Evolutionary conservation across 164 flowering plant genomes (phyloP), one percentile per base, ranked within the genome.

Genomic region (Paratinospora sagittata): DNA sequence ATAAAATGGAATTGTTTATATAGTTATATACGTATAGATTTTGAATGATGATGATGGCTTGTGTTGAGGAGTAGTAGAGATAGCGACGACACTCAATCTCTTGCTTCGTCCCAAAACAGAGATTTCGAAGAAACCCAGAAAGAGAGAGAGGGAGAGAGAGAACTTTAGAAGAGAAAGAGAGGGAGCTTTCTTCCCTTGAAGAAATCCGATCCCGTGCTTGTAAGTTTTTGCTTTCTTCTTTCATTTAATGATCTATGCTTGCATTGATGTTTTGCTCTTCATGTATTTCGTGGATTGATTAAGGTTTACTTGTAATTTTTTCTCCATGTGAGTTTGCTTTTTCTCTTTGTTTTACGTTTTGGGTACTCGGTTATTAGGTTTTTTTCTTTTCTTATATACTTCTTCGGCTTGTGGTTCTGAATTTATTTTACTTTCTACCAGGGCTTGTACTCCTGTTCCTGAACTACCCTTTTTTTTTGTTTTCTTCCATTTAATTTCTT

Each of bases 141-240:
- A 72, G 64, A 67, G 68, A 57, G n/a, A n/a, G n/a, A n/a, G n/a
- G n/a, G n/a, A n/a, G n/a, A n/a, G n/a, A n/a, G n/a, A n/a, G n/a
- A n/a, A n/a, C n/a, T n/a, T n/a, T n/a, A n/a, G n/a, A n/a, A n/a
- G n/a, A n/a, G 55, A 72, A 27, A 49, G 49, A 33, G 24, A n/a
- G 23, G 16, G 23, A 75, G 71, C 73, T 86, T 78, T 78, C 88
- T 83, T 82, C 47, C 79, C 79, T 81, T 77, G 67, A 74, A 82
- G 83, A 79, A 68, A 78, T 80, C 74, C 75, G 76, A 83, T 79
- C 57, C 89, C 80, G 80, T 77, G 73, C 75, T 82, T 86, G 87
- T 84, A 86, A 84, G 90, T 84, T 78, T 83, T 84, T 70, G 34
- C 75, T 78, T 72, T 70, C 70, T 58, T 43, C 26, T 39, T 36